Conservation (phyloP, 2,329 filamentous ascomycete species). For the Aspergillus viridinutans region DNA sequence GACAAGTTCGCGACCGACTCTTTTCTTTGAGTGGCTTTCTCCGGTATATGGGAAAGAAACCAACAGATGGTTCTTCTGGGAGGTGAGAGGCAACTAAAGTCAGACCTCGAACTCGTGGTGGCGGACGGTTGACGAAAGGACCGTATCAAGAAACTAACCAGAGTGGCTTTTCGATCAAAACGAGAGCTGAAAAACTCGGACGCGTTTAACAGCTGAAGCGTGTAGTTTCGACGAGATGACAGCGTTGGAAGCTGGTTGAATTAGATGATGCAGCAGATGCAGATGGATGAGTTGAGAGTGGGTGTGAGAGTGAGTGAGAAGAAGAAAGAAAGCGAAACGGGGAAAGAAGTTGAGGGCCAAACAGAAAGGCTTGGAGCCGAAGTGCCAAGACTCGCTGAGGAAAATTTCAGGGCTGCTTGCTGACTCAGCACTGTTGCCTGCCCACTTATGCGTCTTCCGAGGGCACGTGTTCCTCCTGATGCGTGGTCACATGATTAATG, state of each 20-base stretch:
- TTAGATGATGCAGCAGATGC: conserved; percentile 3
- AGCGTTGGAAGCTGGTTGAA: conserved; percentile 14
- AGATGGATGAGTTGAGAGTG: background rate
- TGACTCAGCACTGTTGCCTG: background rate
- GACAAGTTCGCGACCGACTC: conserved; percentile 55
- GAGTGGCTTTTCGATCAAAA: conserved; percentile 9
- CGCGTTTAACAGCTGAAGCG: conserved; percentile 6
- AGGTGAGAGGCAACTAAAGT: conserved; percentile 7
- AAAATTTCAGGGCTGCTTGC: background rate
- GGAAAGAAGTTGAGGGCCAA: conserved; percentile 19
- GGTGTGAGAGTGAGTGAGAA: background rate
- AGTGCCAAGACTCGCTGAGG: conserved; percentile 14
- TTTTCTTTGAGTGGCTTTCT: conserved; percentile 32
- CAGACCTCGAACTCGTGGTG: conserved; percentile 10
- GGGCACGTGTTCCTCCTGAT: conserved; percentile 2
- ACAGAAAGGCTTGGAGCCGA: conserved; percentile 21
- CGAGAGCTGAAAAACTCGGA: conserved; percentile 4
- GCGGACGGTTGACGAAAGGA: conserved; percentile 2
- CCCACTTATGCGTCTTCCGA: background rate
- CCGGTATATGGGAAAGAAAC: conserved; percentile 32
- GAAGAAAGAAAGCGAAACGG: conserved; percentile 10
- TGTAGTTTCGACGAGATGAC: conserved; percentile 5
- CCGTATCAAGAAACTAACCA: conserved; percentile 17
- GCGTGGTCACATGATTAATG: background rate
- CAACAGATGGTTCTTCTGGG: conserved; percentile 28